Evolutionary conservation across 441 rosid genomes (phyloP).

Genomic region (Sinapis alba): DNA sequence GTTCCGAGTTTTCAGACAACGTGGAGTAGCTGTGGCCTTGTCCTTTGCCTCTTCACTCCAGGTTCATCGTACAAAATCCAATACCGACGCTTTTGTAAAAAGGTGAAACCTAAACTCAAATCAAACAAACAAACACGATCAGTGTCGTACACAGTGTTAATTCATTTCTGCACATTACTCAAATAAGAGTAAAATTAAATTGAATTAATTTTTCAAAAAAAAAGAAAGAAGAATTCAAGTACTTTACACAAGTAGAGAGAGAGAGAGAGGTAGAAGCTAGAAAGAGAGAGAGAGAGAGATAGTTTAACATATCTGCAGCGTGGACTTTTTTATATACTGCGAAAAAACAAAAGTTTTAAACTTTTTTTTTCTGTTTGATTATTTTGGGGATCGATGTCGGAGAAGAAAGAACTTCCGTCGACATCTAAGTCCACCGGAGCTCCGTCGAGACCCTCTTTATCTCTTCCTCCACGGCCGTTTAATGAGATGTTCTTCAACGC

Average conservation of each 20-base stretch:
- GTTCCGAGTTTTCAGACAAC: not conserved
- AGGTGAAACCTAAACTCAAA: constrained; percentile 20
- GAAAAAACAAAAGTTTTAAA: constrained; percentile 12
- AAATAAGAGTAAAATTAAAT: not conserved
- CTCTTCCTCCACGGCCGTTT: constrained; percentile 71
- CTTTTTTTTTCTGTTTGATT: constrained; percentile 4
- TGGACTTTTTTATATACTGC: constrained; percentile 55
- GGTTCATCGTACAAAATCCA: constrained; percentile 18
- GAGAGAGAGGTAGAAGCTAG: not conserved
- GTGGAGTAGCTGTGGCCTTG: constrained; percentile 36
- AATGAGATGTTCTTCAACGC: constrained; percentile 48
- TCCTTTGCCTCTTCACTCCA: constrained; percentile 17
- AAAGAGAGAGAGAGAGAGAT: not conserved
- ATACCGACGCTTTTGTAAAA: constrained; percentile 29
- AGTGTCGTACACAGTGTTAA: not conserved
- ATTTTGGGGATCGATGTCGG: constrained; percentile 40
- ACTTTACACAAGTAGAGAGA: not conserved
- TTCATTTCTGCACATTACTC: constrained; percentile 5
- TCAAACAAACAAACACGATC: not conserved
- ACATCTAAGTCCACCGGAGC: constrained; percentile 41
- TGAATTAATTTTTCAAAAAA: not conserved
- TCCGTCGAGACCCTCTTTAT: constrained; percentile 55
- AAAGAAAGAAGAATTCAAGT: not conserved
- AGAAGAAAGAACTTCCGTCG: constrained; percentile 38
- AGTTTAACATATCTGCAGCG: constrained; percentile 45